Percentiles rank a stretch among this genome's conserved stretches.
Conservation (phyloP, 805 yeast species). For the Babjeviella inositovora region DNA sequence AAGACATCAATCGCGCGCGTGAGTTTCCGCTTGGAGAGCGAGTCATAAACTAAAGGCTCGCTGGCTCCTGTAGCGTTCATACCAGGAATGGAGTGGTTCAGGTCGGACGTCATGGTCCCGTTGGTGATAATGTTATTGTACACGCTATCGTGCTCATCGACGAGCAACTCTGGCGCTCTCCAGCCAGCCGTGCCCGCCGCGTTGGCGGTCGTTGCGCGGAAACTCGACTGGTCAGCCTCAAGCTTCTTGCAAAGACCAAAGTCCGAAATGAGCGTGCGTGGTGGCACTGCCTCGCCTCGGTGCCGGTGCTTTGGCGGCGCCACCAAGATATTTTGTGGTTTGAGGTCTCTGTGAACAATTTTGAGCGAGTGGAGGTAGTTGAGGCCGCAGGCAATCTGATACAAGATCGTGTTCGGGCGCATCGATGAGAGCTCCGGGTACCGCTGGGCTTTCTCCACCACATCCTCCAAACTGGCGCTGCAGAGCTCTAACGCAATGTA, state of each 20-base stretch:
- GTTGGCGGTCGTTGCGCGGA: conserved; percentile 80
- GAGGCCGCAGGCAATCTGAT: conserved; percentile 73
- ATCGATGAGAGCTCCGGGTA: conserved; percentile 19
- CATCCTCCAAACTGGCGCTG: conserved; percentile 75
- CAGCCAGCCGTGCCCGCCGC: conserved; percentile 98
- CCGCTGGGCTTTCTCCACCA: conserved; percentile 39
- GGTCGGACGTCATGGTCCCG: neutral
- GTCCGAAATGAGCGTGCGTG: conserved; percentile 73
- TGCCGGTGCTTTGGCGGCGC: conserved; percentile 43
- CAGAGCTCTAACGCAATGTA: conserved; percentile 91
- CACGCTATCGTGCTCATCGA: conserved; percentile 17
- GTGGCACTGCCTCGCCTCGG: conserved; percentile 4
- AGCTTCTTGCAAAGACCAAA: conserved; percentile 90
- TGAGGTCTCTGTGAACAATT: conserved; percentile 87
- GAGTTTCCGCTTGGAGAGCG: conserved; percentile 35
- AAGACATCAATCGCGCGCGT: conserved; percentile 89
- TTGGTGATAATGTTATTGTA: conserved; percentile 6
- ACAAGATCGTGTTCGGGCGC: conserved; percentile 37
- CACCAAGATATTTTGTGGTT: conserved; percentile 86
- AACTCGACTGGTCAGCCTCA: conserved; percentile 86
- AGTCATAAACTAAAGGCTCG: conserved; percentile 18
- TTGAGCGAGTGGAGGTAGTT: conserved; percentile 78
- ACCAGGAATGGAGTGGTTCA: conserved; percentile 2
- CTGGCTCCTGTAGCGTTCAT: conserved; percentile 6
- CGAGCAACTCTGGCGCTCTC: conserved; percentile 87